Evolutionary conservation across 441 rosid species (phyloP).

Genomic region (Oxalis stricta): DNA sequence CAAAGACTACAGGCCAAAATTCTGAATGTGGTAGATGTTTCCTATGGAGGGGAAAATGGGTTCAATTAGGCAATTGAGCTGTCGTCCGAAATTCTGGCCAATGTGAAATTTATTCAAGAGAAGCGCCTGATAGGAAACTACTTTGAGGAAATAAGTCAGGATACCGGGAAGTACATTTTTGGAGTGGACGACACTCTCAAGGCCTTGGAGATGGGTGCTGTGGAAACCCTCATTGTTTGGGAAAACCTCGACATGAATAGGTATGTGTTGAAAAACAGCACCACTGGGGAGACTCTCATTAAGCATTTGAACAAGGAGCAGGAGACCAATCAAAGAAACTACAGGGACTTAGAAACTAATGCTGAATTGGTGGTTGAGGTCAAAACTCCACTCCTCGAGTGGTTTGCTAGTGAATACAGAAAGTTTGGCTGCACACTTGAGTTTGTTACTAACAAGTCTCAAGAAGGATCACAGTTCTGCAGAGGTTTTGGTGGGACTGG

Average conservation of each 20-base stretch:
- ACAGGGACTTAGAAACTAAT: slow-evolving; percentile 29
- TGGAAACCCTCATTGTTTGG: slow-evolving; percentile 78
- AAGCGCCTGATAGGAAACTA: slow-evolving; percentile 87
- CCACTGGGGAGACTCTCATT: slow-evolving; percentile 37
- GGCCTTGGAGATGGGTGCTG: slow-evolving; percentile 81
- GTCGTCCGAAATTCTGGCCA: slow-evolving; percentile 61
- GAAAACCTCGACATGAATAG: slow-evolving; percentile 63
- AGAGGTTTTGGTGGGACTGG: slow-evolving; percentile 91
- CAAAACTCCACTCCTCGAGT: slow-evolving; percentile 57
- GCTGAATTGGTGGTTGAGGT: slow-evolving; percentile 60
- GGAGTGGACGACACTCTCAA: slow-evolving; percentile 78
- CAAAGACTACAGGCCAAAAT: slow-evolving; percentile 82
- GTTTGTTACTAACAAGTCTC: slow-evolving; percentile 76
- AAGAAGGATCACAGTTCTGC: slow-evolving; percentile 81
- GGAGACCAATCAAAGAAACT: slow-evolving; percentile 42
- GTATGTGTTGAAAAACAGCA: slow-evolving; percentile 38
- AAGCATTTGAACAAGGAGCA: slow-evolving; percentile 69
- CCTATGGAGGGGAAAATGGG: slow-evolving; percentile 87
- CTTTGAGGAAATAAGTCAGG: slow-evolving; percentile 90
- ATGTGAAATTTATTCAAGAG: slow-evolving; percentile 84
- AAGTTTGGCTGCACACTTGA: slow-evolving; percentile 67
- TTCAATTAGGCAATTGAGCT: slow-evolving; percentile 88
- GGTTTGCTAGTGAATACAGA: slow-evolving; percentile 82
- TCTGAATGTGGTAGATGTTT: slow-evolving; percentile 75
- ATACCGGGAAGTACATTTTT: slow-evolving; percentile 71